Conservation (phyloP, 139 green algal genomes). For the Volvox reticuliferus region DNA sequence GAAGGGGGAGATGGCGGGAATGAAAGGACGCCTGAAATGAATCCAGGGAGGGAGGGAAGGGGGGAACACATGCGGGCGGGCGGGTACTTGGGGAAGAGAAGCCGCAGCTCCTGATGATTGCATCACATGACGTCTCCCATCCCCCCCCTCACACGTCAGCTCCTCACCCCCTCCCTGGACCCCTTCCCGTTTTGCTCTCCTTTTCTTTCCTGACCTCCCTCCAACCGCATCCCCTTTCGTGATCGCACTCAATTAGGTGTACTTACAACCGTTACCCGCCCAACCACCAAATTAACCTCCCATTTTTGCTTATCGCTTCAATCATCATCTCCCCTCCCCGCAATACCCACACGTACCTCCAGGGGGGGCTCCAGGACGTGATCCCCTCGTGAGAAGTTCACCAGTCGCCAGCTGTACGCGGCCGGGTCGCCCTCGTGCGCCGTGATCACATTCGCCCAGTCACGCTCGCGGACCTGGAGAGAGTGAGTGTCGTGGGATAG, state of each 20-base stretch:
- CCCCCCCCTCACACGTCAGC: too few species aligned
- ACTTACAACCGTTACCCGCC: too few species aligned
- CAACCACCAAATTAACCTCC: neutral
- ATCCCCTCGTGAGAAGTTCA: slow-evolving; percentile 81
- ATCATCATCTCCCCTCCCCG: neutral
- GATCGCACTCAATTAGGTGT: neutral
- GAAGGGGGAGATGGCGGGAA: neutral
- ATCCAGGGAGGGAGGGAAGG: too few species aligned
- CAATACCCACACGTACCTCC: slow-evolving; percentile 8
- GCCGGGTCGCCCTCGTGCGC: slow-evolving; percentile 86
- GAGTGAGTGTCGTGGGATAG: too few species aligned
- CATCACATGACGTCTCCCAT: too few species aligned
- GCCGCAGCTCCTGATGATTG: too few species aligned
- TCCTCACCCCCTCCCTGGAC: too few species aligned
- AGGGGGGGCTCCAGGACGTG: slow-evolving; percentile 74
- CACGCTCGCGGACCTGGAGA: slow-evolving; percentile 86
- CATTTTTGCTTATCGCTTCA: neutral
- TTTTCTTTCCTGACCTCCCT: too few species aligned
- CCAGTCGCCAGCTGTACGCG: slow-evolving; percentile 94
- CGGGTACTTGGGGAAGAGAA: too few species aligned
- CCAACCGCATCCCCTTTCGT: neutral
- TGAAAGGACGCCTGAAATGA: neutral
- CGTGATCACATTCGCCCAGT: slow-evolving; percentile 98
- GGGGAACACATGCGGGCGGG: too few species aligned
- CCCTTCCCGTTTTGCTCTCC: too few species aligned